phyloP scores from a whole-genome alignment of 768 basidiomycete genomes.

The Suillus paluster region DNA sequence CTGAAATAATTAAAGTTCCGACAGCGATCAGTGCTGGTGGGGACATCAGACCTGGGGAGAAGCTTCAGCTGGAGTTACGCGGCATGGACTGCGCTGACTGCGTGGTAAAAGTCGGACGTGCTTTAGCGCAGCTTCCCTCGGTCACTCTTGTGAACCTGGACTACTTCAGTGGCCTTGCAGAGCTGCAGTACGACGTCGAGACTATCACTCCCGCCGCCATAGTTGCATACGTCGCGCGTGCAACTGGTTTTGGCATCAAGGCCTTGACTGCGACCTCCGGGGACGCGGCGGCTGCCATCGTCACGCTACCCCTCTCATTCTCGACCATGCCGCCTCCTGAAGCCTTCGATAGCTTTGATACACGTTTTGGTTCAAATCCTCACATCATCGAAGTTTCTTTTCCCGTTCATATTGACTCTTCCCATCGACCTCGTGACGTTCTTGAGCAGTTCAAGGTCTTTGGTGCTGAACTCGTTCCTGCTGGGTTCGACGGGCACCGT shows the following conservation, averaged over 20 bases:
- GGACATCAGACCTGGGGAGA: slow-evolving; percentile 10
- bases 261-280: slow-evolving; percentile 10
- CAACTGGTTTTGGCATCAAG: slow-evolving; percentile 24
- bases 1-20: not conserved
- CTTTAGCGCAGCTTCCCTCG: slow-evolving; percentile 21
- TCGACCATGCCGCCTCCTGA: slow-evolving; percentile 8
- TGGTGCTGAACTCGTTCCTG: slow-evolving; percentile 24
- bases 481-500: slow-evolving; percentile 23
- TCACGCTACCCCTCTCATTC: slow-evolving; percentile 15
- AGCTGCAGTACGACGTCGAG: slow-evolving; percentile 22
- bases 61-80: slow-evolving; percentile 22
- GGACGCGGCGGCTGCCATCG: not conserved
- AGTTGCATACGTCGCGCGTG: slow-evolving; percentile 20
- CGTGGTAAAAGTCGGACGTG: slow-evolving; percentile 21
- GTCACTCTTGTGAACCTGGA: slow-evolving; percentile 16
- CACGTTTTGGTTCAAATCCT: not conserved
- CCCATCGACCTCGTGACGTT: slow-evolving; percentile 35
- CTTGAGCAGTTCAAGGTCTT: slow-evolving; percentile 25
- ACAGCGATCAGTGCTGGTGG: not conserved
- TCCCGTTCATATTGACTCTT: slow-evolving; percentile 11
- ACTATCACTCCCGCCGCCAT: slow-evolving; percentile 21
- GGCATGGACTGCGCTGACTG: slow-evolving; percentile 30
- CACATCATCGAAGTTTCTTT: slow-evolving; percentile 12
- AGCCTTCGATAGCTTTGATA: slow-evolving; percentile 13
- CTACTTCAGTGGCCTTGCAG: slow-evolving; percentile 22